These are phyloP conservation scores for Xenoacremonium recifei DNA, from an alignment of 2,329 filamentous ascomycete genomes.

Conservation along the genomic window DNA sequence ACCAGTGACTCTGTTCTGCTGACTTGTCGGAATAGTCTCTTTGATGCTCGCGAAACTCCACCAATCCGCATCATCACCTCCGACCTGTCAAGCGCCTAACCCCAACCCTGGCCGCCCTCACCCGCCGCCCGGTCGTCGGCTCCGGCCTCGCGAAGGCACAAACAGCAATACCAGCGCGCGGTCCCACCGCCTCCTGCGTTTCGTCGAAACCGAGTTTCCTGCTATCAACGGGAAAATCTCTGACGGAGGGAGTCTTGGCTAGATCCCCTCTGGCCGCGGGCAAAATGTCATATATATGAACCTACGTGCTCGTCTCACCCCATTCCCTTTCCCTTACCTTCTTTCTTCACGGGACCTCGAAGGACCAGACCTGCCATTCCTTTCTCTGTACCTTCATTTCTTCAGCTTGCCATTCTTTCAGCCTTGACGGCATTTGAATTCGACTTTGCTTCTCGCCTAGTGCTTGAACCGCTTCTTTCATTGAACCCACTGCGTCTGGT, in stretches of 20 bases:
- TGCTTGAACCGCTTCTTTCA: constrained; percentile 11
- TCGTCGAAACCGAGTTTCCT: neutral
- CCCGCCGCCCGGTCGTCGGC: constrained; percentile 8
- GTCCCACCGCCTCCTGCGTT: neutral
- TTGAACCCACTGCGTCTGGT: constrained; percentile 20
- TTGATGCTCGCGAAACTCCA: no score
- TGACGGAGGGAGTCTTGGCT: neutral
- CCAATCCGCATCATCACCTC: neutral
- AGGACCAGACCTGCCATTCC: constrained; percentile 30
- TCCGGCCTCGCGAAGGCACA: constrained; percentile 9
- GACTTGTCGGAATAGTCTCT: no score
- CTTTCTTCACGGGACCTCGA: constrained; percentile 28
- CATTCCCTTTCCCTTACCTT: neutral
- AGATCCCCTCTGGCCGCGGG: neutral
- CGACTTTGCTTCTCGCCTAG: constrained; percentile 10
- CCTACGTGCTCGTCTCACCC: no score
- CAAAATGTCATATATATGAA: no score
- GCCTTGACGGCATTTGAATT: constrained; percentile 31
- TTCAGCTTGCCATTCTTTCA: constrained; percentile 23
- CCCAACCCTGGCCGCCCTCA: constrained; percentile 3
- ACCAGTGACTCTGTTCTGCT: no score
- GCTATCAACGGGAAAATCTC: neutral
- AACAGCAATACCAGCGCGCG: constrained; percentile 6
- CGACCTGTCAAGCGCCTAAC: constrained; percentile 1
- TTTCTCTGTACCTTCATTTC: constrained; percentile 29